phyloP scores from a whole-genome alignment of 768 basidiomycete genomes.

The Lactarius akahatsu region DNA sequence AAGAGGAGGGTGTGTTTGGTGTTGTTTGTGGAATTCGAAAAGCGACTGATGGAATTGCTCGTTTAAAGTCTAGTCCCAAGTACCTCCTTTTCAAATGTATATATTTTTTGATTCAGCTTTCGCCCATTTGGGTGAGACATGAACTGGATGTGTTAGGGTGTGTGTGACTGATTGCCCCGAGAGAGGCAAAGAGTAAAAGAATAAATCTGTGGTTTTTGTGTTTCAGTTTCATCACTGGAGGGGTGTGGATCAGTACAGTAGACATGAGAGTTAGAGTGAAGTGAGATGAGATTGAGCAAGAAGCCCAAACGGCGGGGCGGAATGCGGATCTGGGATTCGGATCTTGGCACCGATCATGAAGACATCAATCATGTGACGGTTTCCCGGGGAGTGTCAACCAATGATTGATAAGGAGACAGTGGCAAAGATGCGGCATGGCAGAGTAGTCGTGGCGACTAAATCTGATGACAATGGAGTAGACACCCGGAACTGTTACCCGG shows the following conservation, averaged over 20 bases:
- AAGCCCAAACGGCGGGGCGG: slow-evolving; percentile 11
- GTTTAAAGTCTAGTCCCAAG: slow-evolving; percentile 15
- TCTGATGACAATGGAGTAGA: slow-evolving; percentile 7
- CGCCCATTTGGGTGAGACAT: slow-evolving; percentile 1
- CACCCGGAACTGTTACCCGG: neutral
- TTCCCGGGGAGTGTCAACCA: slow-evolving; percentile 27
- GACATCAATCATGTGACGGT: slow-evolving; percentile 29
- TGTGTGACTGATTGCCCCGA: neutral
- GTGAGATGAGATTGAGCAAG: slow-evolving; percentile 12
- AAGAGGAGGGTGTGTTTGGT: slow-evolving; percentile 6
- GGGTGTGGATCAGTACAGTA: neutral
- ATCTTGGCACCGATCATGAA: slow-evolving; percentile 29
- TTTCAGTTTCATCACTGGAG: neutral
- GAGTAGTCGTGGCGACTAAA: neutral
- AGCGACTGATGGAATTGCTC: slow-evolving; percentile 1
- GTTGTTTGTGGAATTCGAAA: slow-evolving; percentile 4
- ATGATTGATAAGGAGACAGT: slow-evolving; percentile 5
- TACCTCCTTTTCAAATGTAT: neutral
- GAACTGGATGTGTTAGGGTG: neutral
- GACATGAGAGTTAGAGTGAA: neutral
- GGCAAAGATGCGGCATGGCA: slow-evolving; percentile 9
- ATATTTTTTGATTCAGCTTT: neutral
- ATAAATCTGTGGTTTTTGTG: neutral
- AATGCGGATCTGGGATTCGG: slow-evolving; percentile 19
- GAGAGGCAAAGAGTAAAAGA: neutral